Base-by-base conservation (phyloP, 208 protist species). In the Porcisia deanei region DNA sequence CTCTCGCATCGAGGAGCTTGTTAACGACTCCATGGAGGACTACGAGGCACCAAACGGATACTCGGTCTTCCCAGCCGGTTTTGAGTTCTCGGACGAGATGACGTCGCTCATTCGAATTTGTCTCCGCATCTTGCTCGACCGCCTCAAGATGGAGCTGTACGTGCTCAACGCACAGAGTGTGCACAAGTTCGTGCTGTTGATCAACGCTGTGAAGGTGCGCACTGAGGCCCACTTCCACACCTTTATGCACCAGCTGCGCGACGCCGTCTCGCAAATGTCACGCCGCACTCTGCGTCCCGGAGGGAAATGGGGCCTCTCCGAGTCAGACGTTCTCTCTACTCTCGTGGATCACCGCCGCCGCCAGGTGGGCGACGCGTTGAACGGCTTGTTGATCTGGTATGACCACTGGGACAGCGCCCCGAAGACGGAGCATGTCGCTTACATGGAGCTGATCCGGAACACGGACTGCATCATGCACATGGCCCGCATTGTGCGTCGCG, bases 381-480 rank as follows among this genome's bases (percentile, higher is more conserved):
- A 83, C 66, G 88, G 90, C 12, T 66, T 94, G n/a, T 86, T 94
- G 16, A 87, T 94, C 71, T 94, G 90, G 90, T 94, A 94, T 73
- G 90, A 94, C 66, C 87, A 92, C 83, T 94, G 90, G 90, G 88
- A 92, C 77, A 76, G 88, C 47, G 81, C 88, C 10, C 83, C 87
- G 18, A 94, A 92, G 84, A 81, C 74, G 59, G 90, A 94, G 76
- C 84, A 94, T 79, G 84, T 91, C 10, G 86, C 84, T 60, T 92
- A 92, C 80, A 87, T 94, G 85, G 90, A 94, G 77, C 86, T 94
- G 43, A 94, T 94, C 75, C 90, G 90, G 70, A 94, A 94, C 74
- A 73, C 76, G 12, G 90, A 94, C 41, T 81, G 82, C 71, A 83
- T 94, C 37, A 87, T 92, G 82, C 88, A 92, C 69, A 80, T 94